A percentile compares a stretch with the other conserved stretches of the same genome.
phyloP scores from a whole-genome alignment of 805 yeast species.

The Hanseniaspora clermontiae region DNA sequence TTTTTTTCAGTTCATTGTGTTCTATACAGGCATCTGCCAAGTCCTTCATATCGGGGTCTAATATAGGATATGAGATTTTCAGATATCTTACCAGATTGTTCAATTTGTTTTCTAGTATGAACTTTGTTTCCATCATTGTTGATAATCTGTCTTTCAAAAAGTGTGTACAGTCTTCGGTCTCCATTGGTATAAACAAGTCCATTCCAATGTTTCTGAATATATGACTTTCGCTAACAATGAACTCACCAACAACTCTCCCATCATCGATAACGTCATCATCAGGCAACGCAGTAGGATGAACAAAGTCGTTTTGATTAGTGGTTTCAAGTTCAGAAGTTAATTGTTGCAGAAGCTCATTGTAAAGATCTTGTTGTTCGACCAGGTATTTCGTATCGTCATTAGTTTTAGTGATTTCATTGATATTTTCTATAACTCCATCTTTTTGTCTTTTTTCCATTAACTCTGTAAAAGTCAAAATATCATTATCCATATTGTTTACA shows the following conservation, averaged over 20 bases:
- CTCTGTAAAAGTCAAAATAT: background rate
- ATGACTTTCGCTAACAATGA: conserved; percentile 20
- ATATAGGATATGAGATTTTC: background rate
- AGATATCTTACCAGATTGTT: conserved; percentile 6
- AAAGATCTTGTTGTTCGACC: conserved; percentile 22
- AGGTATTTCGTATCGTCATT: conserved; percentile 18
- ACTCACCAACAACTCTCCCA: conserved; percentile 25
- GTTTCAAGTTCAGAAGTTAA: background rate
- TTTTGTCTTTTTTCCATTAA: conserved; percentile 9
- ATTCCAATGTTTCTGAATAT: conserved; percentile 24
- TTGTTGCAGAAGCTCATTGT: conserved; percentile 11
- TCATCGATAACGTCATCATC: background rate
- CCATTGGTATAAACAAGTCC: conserved; percentile 26
- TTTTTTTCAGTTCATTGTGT: background rate
- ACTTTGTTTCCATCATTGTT: conserved; percentile 13
- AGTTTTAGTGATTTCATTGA: background rate
- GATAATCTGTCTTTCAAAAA: conserved; percentile 20
- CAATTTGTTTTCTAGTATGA: conserved; percentile 7
- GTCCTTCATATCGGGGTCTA: background rate
- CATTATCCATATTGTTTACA: background rate
- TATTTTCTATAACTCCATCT: background rate
- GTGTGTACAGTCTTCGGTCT: conserved; percentile 18
- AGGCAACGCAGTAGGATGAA: background rate
- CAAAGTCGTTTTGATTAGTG: background rate
- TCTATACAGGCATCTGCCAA: background rate